These are phyloP conservation scores for Solanum infundibuliforme DNA, from an alignment of 257 asterid genomes.

Conservation along the genomic window DNA sequence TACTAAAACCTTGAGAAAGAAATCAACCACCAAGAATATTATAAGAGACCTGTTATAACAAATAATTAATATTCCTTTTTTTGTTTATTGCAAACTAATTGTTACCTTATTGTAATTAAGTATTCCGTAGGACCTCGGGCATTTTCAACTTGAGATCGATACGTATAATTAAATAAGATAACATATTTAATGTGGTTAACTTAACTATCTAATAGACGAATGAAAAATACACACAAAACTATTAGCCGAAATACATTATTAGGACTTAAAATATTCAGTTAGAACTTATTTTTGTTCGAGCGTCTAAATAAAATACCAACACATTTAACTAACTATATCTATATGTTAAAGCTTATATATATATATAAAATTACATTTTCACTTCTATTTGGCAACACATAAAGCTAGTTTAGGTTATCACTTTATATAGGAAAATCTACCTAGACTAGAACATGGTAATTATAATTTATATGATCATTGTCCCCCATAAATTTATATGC, in stretches of 20 bases:
- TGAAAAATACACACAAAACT: too few relatives aligned
- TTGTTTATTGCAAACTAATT: background rate
- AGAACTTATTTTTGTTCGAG: background rate
- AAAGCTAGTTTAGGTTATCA: background rate
- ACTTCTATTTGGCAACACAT: background rate
- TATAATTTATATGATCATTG: background rate
- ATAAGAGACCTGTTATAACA: background rate
- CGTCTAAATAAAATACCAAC: too few relatives aligned
- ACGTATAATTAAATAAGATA: too few relatives aligned
- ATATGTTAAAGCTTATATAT: too few relatives aligned
- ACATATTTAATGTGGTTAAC: too few relatives aligned
- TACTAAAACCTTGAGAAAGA: background rate
- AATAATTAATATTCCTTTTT: too few relatives aligned
- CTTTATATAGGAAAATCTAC: background rate
- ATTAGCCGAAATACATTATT: background rate
- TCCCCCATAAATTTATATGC: background rate
- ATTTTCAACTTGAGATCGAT: too few relatives aligned
- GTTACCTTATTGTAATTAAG: background rate
- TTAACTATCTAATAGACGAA: too few relatives aligned
- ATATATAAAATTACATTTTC: too few relatives aligned
- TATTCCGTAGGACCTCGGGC: fast-evolving
- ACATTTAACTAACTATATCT: background rate
- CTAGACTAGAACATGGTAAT: background rate
- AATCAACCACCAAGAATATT: background rate
- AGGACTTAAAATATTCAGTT: background rate